Conservation (phyloP, 352 stramenopile species). For the Phytophthora ohioensis region DNA sequence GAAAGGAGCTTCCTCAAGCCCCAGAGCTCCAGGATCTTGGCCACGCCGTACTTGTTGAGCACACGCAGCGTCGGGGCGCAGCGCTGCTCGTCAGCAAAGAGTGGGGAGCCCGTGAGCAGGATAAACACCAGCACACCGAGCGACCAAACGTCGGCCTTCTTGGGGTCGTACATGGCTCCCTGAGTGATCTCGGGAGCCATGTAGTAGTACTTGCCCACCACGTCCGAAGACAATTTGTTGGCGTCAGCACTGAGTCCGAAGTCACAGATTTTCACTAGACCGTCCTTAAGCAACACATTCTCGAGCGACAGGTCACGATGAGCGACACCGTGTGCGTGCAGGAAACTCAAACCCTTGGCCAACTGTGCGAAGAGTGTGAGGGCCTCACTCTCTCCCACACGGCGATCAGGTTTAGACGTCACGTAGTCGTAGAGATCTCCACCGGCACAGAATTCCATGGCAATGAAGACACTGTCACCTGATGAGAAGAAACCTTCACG, state of each 20-base stretch:
- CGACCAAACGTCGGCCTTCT: constrained; percentile 81
- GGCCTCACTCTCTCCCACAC: constrained; percentile 47
- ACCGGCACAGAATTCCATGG: constrained; percentile 73
- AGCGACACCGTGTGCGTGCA: constrained; percentile 57
- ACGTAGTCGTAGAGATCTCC: constrained; percentile 70
- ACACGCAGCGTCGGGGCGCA: constrained; percentile 61
- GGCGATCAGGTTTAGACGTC: constrained; percentile 37
- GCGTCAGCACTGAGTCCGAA: constrained; percentile 67
- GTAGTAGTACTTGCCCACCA: constrained; percentile 75
- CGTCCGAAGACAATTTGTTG: constrained; percentile 40
- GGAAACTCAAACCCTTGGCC: constrained; percentile 47
- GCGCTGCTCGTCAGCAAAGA: constrained; percentile 31
- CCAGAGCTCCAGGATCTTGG: constrained; percentile 70
- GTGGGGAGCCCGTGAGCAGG: constrained; percentile 66
- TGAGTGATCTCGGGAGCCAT: constrained; percentile 66
- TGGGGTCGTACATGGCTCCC: constrained; percentile 49
- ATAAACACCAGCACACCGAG: constrained; percentile 86
- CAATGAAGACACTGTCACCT: constrained; percentile 54
- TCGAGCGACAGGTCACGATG: constrained; percentile 69
- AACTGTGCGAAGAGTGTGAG: constrained; percentile 51
- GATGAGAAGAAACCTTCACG: constrained; percentile 50
- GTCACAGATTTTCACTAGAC: constrained; percentile 60
- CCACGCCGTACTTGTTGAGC: constrained; percentile 56
- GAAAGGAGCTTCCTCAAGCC: constrained; percentile 42
- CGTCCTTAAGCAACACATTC: constrained; percentile 60